These are phyloP conservation scores for Nothophytophthora sp. DNA, from an alignment of 352 stramenopile species.

Conservation along the genomic window DNA sequence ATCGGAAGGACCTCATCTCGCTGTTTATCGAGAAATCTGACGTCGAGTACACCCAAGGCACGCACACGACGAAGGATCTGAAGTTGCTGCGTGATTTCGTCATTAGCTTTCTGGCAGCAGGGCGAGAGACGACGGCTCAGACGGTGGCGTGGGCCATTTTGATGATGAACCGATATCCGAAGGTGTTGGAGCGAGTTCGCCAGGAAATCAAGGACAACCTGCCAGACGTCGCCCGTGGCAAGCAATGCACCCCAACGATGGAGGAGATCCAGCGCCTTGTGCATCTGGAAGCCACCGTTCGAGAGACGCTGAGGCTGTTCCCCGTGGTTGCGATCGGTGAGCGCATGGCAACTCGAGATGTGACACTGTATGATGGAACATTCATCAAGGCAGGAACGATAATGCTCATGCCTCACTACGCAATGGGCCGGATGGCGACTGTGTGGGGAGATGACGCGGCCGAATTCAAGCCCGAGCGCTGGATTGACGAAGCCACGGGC, in stretches of 20 bases:
- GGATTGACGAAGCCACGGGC: constrained; percentile 27
- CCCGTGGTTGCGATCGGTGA: constrained; percentile 52
- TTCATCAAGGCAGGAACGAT: constrained; percentile 31
- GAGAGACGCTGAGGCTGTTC: constrained; percentile 57
- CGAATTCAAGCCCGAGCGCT: constrained; percentile 58
- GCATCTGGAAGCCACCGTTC: constrained; percentile 49
- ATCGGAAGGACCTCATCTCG: constrained; percentile 35
- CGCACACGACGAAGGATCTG: constrained; percentile 10
- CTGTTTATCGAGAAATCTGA: constrained; percentile 39
- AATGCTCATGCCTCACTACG: constrained; percentile 46
- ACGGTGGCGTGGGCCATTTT: constrained; percentile 65
- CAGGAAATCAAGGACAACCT: constrained; percentile 42
- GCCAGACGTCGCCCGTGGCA: constrained; percentile 31
- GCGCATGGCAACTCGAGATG: constrained; percentile 42
- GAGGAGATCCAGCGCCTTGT: constrained; percentile 36
- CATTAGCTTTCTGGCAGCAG: constrained; percentile 66
- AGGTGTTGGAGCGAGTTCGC: constrained; percentile 34
- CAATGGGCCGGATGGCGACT: constrained; percentile 36
- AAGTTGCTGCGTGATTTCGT: constrained; percentile 74
- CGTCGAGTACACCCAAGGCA: constrained; percentile 9
- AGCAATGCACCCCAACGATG: constrained; percentile 14
- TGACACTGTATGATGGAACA: constrained; percentile 51
- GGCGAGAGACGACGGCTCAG: constrained; percentile 65
- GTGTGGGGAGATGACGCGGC: constrained; percentile 52
- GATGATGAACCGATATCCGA: constrained; percentile 53